A percentile compares a stretch with the other conserved stretches of the same genome.
Evolutionary conservation across 768 basidiomycete species (phyloP).

Genomic region (Hortiboletus campestris): DNA sequence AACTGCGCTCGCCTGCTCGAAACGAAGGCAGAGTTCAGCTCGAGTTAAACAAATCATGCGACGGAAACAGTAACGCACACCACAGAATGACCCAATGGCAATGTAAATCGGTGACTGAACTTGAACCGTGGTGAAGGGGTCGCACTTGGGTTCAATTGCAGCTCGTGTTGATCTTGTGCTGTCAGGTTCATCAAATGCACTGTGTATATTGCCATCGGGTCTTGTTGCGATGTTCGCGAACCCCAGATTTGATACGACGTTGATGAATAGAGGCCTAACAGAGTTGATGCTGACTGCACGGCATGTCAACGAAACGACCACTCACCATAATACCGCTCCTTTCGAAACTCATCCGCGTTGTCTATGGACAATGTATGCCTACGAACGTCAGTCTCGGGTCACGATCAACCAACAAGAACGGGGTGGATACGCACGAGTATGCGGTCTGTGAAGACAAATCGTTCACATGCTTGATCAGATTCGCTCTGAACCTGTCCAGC

Average conservation of each 20-base stretch:
- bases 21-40: neutral
- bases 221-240: conserved; percentile 10
- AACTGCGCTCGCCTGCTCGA: conserved; percentile 39
- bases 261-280: neutral
- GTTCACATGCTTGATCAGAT: conserved; percentile 22
- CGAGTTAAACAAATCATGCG: neutral
- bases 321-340: neutral
- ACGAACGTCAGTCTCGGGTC: neutral
- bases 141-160: conserved; percentile 23
- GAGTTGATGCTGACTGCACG: too few species aligned
- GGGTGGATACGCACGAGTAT: neutral
- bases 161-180: conserved; percentile 25
- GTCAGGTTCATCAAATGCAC: conserved; percentile 29
- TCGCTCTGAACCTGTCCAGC: conserved; percentile 4
- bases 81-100: conserved; percentile 21
- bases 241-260: conserved; percentile 4
- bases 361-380: conserved; percentile 15
- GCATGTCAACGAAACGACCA: too few species aligned
- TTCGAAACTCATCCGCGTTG: neutral
- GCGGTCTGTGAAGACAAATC: neutral
- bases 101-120: conserved; percentile 11
- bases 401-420: too few species aligned
- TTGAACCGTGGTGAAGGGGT: conserved; percentile 25
- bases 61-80: conserved; percentile 6
- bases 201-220: conserved; percentile 19